Percentiles rank a stretch among this genome's conserved stretches.
Evolutionary conservation across 108 stramenopile species (phyloP).

Genomic region (Heterococcus sp.): DNA sequence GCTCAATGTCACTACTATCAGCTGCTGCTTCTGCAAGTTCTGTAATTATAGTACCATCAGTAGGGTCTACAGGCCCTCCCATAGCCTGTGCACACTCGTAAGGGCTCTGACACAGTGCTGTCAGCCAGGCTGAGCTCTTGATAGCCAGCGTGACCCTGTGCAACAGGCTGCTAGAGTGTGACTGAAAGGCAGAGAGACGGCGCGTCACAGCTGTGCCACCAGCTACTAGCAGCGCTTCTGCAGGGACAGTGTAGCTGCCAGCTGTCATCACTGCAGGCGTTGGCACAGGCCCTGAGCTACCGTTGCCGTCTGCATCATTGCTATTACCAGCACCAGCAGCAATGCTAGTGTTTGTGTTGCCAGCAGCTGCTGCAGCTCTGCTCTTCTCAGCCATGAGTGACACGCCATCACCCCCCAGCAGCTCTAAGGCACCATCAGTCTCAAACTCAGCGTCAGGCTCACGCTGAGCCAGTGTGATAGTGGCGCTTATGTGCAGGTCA

Average conservation of each 20-base stretch:
- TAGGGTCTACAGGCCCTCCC: too few species aligned
- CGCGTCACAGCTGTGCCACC: neutral
- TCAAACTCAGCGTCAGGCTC: slow-evolving; percentile 43
- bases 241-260: slow-evolving; percentile 25
- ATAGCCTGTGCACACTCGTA: too few species aligned
- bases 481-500: neutral
- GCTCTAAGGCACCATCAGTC: slow-evolving; percentile 30
- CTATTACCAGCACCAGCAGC: neutral
- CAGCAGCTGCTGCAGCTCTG: neutral
- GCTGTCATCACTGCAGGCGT: slow-evolving; percentile 1
- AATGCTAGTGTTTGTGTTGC: neutral
- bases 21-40: too few species aligned
- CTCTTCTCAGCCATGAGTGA: neutral
- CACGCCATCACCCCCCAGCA: slow-evolving; percentile 11
- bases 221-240: slow-evolving; percentile 25
- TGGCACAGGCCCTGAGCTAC: neutral
- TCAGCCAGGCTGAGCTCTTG: too few species aligned
- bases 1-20: too few species aligned
- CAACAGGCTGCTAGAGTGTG: neutral
- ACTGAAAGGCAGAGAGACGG: neutral
- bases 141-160: too few species aligned
- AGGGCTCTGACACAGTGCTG: too few species aligned
- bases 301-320: slow-evolving; percentile 1
- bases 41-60: too few species aligned
- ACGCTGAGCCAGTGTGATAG: neutral